These are phyloP conservation scores for Metschnikowia borealis DNA, from an alignment of 805 yeast species.

Conservation along the genomic window DNA sequence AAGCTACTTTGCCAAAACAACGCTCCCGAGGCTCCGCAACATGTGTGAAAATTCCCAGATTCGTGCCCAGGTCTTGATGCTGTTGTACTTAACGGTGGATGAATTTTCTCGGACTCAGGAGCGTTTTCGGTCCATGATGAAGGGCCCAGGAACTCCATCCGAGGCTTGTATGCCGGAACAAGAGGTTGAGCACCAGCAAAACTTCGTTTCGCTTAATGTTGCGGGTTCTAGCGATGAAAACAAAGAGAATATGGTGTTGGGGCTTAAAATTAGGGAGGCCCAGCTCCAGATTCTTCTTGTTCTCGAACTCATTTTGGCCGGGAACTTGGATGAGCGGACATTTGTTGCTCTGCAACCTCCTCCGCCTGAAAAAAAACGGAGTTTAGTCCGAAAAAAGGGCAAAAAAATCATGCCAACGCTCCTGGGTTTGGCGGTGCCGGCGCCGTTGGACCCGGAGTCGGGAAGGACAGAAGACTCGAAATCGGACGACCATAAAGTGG, in stretches of 20 bases:
- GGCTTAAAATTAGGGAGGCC: conserved; percentile 52
- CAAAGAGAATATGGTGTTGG: conserved; percentile 27
- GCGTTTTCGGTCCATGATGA: conserved; percentile 1
- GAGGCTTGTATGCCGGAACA: background rate
- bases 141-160: background rate
- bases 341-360: conserved; percentile 18
- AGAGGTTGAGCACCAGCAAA: conserved; percentile 1
- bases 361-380: conserved; percentile 14
- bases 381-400: conserved; percentile 21
- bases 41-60: conserved; percentile 32
- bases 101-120: conserved; percentile 7
- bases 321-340: conserved; percentile 34
- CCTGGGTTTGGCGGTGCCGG: conserved; percentile 35
- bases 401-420: conserved; percentile 38
- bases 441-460: background rate
- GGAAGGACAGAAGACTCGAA: no score
- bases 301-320: conserved; percentile 40
- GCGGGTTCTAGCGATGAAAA: conserved; percentile 14
- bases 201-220: background rate
- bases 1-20: conserved; percentile 47
- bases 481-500: no score
- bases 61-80: conserved; percentile 21
- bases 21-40: conserved; percentile 42
- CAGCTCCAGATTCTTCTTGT: conserved; percentile 50
- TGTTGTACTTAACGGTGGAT: conserved; percentile 31